phyloP scores from a whole-genome alignment of 2,329 filamentous ascomycete genomes.

The Aspergillus quadrilineatus region DNA sequence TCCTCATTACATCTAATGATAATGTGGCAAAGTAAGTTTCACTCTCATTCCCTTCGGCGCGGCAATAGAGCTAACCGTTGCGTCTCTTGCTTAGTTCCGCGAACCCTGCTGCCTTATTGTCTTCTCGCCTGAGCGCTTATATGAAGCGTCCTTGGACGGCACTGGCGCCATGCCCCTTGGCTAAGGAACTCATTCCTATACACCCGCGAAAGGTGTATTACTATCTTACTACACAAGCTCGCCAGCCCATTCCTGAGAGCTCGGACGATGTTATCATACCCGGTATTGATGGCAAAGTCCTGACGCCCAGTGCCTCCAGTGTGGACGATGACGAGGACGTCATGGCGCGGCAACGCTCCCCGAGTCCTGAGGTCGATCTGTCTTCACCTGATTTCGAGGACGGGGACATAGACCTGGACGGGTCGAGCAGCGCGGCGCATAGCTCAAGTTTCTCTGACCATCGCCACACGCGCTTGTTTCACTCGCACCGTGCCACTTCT shows the following conservation, averaged over 20 bases:
- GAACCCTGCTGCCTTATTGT: slow-evolving; percentile 92
- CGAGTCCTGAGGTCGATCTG: slow-evolving; percentile 89
- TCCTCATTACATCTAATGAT: slow-evolving; percentile 72
- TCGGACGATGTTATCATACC: slow-evolving; percentile 53
- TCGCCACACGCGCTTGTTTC: slow-evolving; percentile 56
- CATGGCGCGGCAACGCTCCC: slow-evolving; percentile 58
- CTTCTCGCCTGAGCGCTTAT: slow-evolving; percentile 84
- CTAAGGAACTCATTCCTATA: slow-evolving; percentile 87
- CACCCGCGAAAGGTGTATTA: slow-evolving; percentile 96
- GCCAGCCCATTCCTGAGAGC: slow-evolving; percentile 73
- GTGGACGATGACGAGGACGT: slow-evolving; percentile 68
- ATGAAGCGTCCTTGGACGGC: slow-evolving; percentile 83
- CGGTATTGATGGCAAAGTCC: slow-evolving; percentile 58
- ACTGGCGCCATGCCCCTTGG: slow-evolving; percentile 77
- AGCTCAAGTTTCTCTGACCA: slow-evolving; percentile 53
- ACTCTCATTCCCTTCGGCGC: slow-evolving; percentile 6
- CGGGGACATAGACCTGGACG: slow-evolving; percentile 53
- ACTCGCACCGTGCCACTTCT: slow-evolving; percentile 72
- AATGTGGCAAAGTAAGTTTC: slow-evolving; percentile 85
- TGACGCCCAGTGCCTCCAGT: slow-evolving; percentile 81
- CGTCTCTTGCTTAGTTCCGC: slow-evolving; percentile 67
- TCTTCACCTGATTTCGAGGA: slow-evolving; percentile 85
- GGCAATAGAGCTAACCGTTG: slow-evolving; percentile 18
- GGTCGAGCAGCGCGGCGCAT: slow-evolving; percentile 56
- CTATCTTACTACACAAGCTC: slow-evolving; percentile 85